phyloP scores from a whole-genome alignment of 257 asterid genomes.

The Nicotiana attenuata region DNA sequence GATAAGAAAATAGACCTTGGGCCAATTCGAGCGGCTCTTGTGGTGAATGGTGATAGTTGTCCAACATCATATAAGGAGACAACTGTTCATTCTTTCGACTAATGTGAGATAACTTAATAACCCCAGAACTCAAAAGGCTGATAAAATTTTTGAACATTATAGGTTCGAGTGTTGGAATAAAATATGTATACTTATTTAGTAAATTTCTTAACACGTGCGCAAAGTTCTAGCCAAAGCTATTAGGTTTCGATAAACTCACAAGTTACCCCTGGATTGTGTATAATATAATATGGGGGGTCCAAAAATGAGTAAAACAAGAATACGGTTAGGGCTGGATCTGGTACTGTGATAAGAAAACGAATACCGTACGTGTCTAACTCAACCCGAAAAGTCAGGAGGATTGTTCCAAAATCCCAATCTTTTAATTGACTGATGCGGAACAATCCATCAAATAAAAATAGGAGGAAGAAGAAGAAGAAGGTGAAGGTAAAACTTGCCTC shows the following conservation, averaged over 20 bases:
- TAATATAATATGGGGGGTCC: too few relatives aligned
- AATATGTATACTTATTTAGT: too few relatives aligned
- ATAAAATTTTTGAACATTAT: too few relatives aligned
- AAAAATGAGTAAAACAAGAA: too few relatives aligned
- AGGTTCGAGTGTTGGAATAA: too few relatives aligned
- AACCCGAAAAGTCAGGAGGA: neutral
- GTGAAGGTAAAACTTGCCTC: conserved; percentile 37
- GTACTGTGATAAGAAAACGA: neutral
- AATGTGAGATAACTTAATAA: too few relatives aligned
- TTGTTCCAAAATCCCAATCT: neutral
- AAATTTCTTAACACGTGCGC: too few relatives aligned
- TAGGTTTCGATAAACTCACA: too few relatives aligned
- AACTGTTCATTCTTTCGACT: neutral
- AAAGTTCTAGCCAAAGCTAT: too few relatives aligned
- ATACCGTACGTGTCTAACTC: neutral
- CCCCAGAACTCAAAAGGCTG: too few relatives aligned
- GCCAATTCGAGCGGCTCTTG: neutral
- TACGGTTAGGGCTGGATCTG: neutral
- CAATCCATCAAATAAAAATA: neutral
- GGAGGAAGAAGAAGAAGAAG: neutral
- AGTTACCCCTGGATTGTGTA: too few relatives aligned
- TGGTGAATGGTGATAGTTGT: neutral
- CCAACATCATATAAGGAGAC: neutral
- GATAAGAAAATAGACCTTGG: neutral
- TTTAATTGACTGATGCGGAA: neutral